Percentiles rank a stretch among this genome's conserved stretches.
Conservation (phyloP, 768 basidiomycete species). For the Lactarius tabidus region DNA sequence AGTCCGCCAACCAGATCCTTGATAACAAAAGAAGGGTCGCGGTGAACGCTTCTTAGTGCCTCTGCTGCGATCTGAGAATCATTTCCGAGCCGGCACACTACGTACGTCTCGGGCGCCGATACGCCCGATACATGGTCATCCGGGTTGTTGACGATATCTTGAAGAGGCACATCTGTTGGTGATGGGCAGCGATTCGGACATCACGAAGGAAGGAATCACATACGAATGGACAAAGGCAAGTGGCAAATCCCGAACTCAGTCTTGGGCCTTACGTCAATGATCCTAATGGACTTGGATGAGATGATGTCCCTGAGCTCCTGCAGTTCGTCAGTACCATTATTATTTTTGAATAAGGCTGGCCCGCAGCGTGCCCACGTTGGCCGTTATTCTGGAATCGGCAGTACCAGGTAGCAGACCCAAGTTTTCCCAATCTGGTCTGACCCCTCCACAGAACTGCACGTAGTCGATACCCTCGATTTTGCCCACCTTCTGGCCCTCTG, state of each 20-base stretch:
- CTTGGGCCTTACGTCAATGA: conserved; percentile 78
- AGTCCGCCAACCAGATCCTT: conserved; percentile 81
- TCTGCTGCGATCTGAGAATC: conserved; percentile 88
- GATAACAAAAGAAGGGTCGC: conserved; percentile 34
- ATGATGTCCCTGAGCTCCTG: conserved; percentile 46
- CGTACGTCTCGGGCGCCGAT: conserved; percentile 35
- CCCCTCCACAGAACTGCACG: conserved; percentile 81
- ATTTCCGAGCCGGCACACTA: conserved; percentile 87
- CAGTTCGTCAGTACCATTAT: conserved; percentile 2
- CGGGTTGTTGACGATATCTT: conserved; percentile 62
- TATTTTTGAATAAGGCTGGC: not conserved
- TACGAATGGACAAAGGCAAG: conserved; percentile 71
- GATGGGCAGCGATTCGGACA: not conserved
- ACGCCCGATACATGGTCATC: conserved; percentile 20
- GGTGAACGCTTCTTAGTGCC: conserved; percentile 43
- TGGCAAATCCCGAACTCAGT: conserved; percentile 86
- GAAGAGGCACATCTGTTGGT: conserved; percentile 66
- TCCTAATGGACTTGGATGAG: conserved; percentile 32
- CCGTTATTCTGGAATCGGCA: conserved; percentile 31
- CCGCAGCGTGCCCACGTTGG: conserved; percentile 28
- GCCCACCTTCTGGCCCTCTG: conserved; percentile 40
- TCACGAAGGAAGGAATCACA: conserved; percentile 27
- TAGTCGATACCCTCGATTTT: conserved; percentile 65
- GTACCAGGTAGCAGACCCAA: conserved; percentile 41
- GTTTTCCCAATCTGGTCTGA: conserved; percentile 59